Evolutionary conservation across 306 rosid species (phyloP).

Genomic region (Elaeagnus macrophylla): DNA sequence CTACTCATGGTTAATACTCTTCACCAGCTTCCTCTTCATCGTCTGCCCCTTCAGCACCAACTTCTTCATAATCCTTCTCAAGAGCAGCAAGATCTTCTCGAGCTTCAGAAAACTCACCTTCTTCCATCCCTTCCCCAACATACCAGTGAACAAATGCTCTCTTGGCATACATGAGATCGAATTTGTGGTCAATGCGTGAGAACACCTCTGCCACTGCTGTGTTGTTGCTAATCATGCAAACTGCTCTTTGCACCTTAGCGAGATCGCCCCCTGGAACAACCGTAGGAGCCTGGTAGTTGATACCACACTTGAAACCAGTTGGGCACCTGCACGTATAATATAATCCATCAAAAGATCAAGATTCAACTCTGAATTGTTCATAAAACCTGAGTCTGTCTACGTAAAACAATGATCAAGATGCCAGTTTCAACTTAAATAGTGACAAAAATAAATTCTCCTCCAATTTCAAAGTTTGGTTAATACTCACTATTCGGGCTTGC

Average conservation of each 20-base stretch:
- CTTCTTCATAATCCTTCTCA: slow-evolving; percentile 98
- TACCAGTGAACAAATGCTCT: slow-evolving; percentile 99
- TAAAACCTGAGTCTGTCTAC: no score
- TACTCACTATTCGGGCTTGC: no score
- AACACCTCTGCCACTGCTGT: slow-evolving; percentile 99
- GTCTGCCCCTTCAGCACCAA: slow-evolving; percentile 89
- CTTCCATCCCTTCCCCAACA: slow-evolving; percentile 98
- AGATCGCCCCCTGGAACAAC: slow-evolving; percentile 95
- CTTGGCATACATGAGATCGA: slow-evolving; percentile 97
- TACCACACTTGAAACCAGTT: slow-evolving; percentile 96
- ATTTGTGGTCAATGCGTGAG: slow-evolving; percentile 93
- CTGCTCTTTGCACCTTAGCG: slow-evolving; percentile 95
- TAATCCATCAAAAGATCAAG: background rate
- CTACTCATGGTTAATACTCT: slow-evolving; percentile 37
- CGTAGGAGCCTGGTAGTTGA: slow-evolving; percentile 96
- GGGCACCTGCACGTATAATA: slow-evolving; percentile 64
- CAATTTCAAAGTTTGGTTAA: no score
- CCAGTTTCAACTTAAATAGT: no score
- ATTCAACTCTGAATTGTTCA: no score
- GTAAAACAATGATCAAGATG: no score
- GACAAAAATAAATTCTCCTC: no score
- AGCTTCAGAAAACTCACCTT: slow-evolving; percentile 98
- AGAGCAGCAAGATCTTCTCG: slow-evolving; percentile 99
- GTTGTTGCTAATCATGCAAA: slow-evolving; percentile 99
- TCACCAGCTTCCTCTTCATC: slow-evolving; percentile 70